phyloP scores from a whole-genome alignment of 768 basidiomycete genomes.

The Lenzites betulinus region DNA sequence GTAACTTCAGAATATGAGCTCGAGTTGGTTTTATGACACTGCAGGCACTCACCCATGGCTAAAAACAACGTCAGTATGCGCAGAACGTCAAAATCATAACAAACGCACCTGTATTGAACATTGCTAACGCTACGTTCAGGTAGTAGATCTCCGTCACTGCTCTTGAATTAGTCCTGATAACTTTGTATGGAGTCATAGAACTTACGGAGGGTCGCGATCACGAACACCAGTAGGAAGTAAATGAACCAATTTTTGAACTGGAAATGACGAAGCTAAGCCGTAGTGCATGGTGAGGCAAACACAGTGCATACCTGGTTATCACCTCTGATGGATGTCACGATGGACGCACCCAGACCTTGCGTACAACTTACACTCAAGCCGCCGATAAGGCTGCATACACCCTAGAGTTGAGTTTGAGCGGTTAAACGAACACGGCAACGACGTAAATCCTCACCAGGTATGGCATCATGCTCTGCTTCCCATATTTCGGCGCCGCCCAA shows the following conservation, averaged over 20 bases:
- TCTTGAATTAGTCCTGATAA: neutral
- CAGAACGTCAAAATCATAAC: neutral
- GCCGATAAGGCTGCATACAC: slow-evolving; percentile 93
- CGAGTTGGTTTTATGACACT: too few species aligned
- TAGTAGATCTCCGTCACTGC: slow-evolving; percentile 88
- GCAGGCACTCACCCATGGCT: slow-evolving; percentile 58
- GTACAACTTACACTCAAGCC: slow-evolving; percentile 91
- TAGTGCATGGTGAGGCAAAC: neutral
- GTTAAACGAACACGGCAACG: neutral
- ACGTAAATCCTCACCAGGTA: slow-evolving; percentile 40
- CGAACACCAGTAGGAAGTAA: slow-evolving; percentile 81
- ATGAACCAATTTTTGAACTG: slow-evolving; percentile 90
- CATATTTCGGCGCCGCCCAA: slow-evolving; percentile 82
- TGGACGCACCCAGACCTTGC: slow-evolving; percentile 86
- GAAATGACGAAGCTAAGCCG: neutral
- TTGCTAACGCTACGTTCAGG: slow-evolving; percentile 87
- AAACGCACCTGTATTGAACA: slow-evolving; percentile 79
- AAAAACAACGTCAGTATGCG: neutral
- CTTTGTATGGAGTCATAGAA: neutral
- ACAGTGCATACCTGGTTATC: slow-evolving; percentile 63
- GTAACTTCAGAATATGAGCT: slow-evolving; percentile 50
- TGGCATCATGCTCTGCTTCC: slow-evolving; percentile 89
- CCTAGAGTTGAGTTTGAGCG: slow-evolving; percentile 11
- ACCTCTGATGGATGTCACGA: slow-evolving; percentile 72
- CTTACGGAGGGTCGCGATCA: slow-evolving; percentile 74